phyloP scores from a whole-genome alignment of 371 early-diverging fungal genomes.

The Gilbertella persicaria region DNA sequence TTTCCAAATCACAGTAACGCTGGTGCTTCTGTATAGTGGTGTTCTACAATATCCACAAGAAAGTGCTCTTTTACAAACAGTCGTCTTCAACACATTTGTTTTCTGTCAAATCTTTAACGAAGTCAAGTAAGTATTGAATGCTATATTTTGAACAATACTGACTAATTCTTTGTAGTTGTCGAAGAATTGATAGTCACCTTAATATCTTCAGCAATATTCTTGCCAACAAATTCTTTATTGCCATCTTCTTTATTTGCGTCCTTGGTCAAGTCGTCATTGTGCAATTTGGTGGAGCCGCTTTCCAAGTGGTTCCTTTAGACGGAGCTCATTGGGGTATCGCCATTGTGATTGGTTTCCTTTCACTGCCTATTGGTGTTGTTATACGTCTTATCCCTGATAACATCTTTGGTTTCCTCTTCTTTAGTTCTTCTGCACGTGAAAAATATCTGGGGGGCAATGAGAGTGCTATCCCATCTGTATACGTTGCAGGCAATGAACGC shows the following conservation, averaged over 20 bases:
- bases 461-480: conserved; percentile 22
- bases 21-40: conserved; percentile 52
- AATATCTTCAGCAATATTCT: conserved; percentile 56
- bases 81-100: conserved; percentile 81
- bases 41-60: conserved; percentile 25
- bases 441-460: conserved; percentile 24
- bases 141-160: conserved; percentile 2
- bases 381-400: conserved; percentile 64
- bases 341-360: conserved; percentile 60
- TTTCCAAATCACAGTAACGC: conserved; percentile 55
- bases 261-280: conserved; percentile 59
- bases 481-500: conserved; percentile 33
- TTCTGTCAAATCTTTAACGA: conserved; percentile 81
- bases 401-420: conserved; percentile 34
- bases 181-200: conserved; percentile 58
- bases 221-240: conserved; percentile 56
- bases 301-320: conserved; percentile 45
- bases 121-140: conserved; percentile 46
- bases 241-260: conserved; percentile 53
- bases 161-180: conserved; percentile 33
- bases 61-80: conserved; percentile 47
- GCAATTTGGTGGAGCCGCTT: conserved; percentile 58
- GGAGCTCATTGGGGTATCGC: conserved; percentile 67
- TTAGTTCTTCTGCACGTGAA: conserved; percentile 21
- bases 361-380: conserved; percentile 68